Percentiles rank a stretch among this genome's conserved stretches.
Evolutionary conservation across 768 basidiomycete genomes (phyloP).

Genomic region (Auriscalpium orientale): DNA sequence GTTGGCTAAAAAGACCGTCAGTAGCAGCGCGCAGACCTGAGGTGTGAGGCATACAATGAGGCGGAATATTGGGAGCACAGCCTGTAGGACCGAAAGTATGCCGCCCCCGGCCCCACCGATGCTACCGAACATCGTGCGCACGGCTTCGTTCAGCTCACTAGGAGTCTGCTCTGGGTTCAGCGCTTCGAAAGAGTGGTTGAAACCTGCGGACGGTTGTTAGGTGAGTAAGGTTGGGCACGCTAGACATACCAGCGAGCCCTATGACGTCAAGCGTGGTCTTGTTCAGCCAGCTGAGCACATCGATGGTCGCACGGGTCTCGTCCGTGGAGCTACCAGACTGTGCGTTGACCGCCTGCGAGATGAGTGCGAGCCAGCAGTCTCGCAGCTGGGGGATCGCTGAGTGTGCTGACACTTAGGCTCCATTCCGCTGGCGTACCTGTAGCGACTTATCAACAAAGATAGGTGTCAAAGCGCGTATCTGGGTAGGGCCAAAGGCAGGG

Average conservation of each 20-base stretch:
- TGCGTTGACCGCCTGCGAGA: constrained; percentile 1
- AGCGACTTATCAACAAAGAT: constrained; percentile 1
- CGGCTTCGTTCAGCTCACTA: constrained; percentile 27
- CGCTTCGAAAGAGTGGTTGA: constrained; percentile 30
- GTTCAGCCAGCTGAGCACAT: constrained; percentile 15
- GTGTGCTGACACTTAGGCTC: neutral
- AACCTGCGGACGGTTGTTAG: constrained; percentile 21
- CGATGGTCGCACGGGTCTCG: neutral
- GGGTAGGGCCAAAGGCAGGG: constrained; percentile 3
- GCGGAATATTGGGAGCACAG: constrained; percentile 29
- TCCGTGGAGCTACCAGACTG: neutral
- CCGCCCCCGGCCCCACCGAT: neutral
- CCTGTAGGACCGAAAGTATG: constrained; percentile 25
- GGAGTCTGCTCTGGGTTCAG: constrained; percentile 19
- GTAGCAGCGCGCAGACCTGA: no score
- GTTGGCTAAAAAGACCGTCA: neutral
- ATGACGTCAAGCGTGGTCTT: constrained; percentile 19
- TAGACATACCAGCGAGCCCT: constrained; percentile 15
- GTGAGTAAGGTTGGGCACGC: neutral
- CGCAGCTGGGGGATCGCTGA: constrained; percentile 16
- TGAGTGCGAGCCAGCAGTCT: constrained; percentile 19
- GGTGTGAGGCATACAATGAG: constrained; percentile 26
- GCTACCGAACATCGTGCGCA: constrained; percentile 24
- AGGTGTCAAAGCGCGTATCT: neutral
- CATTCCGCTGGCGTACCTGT: neutral